These are phyloP conservation scores for Botrytis pseudocinerea DNA, from an alignment of 2,329 filamentous ascomycete genomes.

Conservation along the genomic window DNA sequence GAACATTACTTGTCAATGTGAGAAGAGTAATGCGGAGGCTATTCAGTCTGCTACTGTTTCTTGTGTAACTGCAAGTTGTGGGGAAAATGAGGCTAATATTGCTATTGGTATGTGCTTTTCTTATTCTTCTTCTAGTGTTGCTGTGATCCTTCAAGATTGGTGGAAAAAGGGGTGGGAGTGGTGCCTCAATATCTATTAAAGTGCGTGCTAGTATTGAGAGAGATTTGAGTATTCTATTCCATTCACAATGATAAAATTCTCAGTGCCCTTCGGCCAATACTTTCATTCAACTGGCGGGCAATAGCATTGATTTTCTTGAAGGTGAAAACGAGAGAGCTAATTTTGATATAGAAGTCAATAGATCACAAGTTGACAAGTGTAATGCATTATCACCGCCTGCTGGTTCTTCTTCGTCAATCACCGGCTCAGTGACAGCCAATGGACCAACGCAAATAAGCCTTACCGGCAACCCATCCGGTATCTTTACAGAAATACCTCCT, in stretches of 20 bases:
- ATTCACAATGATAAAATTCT: neutral
- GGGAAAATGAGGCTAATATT: neutral
- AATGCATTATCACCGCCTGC: neutral
- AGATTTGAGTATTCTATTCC: neutral
- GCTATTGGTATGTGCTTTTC: neutral
- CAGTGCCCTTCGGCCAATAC: neutral
- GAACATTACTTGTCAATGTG: neutral
- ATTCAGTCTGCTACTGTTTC: neutral
- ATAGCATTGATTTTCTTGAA: too few species aligned
- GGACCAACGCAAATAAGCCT: constrained; percentile 5
- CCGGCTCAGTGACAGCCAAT: neutral
- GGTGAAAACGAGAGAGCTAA: neutral
- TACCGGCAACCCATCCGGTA: neutral
- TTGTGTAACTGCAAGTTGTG: neutral
- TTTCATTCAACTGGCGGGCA: neutral
- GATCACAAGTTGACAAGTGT: neutral
- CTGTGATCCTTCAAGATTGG: neutral
- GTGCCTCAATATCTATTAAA: neutral
- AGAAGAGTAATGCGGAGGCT: neutral
- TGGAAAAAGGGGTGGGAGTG: too few species aligned
- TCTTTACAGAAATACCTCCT: neutral
- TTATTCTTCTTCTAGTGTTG: neutral
- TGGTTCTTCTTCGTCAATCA: neutral
- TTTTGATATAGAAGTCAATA: neutral
- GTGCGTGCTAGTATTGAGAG: neutral